Percentiles rank a stretch among this genome's conserved stretches.
phyloP scores from a whole-genome alignment of 139 green algal genomes.

The Desmodesmus armatus region DNA sequence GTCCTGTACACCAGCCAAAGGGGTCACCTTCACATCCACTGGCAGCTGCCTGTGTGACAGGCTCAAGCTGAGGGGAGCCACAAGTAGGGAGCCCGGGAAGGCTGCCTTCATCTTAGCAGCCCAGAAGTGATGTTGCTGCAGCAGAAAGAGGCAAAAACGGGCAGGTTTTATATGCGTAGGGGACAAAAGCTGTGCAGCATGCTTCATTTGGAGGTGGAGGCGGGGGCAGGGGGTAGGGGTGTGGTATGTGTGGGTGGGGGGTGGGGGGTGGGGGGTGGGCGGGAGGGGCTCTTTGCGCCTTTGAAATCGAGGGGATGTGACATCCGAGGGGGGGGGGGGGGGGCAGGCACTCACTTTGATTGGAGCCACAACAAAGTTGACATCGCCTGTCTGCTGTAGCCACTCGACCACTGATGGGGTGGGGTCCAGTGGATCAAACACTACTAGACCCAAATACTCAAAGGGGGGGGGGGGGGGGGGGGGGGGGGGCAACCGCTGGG shows the following conservation, averaged over 20 bases:
- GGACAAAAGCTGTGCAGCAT: not conserved
- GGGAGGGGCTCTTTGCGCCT: not conserved
- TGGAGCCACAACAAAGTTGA: conserved; percentile 29
- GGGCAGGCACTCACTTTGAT: conserved; percentile 26
- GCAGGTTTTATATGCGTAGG: no score
- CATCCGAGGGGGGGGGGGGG: not conserved
- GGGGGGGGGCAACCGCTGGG: no score
- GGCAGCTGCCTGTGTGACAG: conserved; percentile 8
- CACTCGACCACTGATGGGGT: conserved; percentile 13
- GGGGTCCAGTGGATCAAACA: conserved; percentile 20
- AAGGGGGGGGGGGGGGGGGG: no score
- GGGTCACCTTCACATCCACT: conserved; percentile 24
- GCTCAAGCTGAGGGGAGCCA: not conserved
- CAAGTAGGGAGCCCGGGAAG: conserved; percentile 20
- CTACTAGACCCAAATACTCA: no score
- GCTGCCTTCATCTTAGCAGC: conserved; percentile 24
- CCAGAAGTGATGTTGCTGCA: conserved; percentile 30
- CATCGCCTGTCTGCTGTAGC: conserved; percentile 20
- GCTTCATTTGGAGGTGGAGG: no score
- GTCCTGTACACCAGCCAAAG: conserved; percentile 20
- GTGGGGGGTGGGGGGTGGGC: not conserved
- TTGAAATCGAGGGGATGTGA: not conserved
- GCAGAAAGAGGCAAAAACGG: not conserved
- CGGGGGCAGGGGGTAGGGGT: not conserved
- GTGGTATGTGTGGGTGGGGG: not conserved